Conservation (phyloP, 2,329 filamentous ascomycete species). For the Eurotiales sp. region DNA sequence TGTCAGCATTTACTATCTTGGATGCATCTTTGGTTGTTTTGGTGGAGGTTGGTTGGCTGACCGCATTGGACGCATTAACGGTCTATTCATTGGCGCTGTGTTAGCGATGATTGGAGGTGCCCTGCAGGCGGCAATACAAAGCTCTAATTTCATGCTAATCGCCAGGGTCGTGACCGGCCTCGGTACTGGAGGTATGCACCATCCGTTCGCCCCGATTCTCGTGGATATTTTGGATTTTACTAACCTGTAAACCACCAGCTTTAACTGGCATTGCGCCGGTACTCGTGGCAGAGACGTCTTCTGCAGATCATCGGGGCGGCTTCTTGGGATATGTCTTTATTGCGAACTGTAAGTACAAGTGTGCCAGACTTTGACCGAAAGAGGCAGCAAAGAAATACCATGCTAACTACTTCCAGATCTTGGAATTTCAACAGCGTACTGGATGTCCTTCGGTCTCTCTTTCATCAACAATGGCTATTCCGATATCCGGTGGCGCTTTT, state of each 20-base stretch:
- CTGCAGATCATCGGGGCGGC: conserved; percentile 45
- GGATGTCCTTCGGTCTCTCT: conserved; percentile 35
- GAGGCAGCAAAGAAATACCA: no score
- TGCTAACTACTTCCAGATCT: conserved; percentile 30
- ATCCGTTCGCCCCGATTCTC: no score
- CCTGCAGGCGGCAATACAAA: conserved; percentile 45
- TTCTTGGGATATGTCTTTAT: conserved; percentile 51
- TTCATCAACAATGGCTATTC: conserved; percentile 32
- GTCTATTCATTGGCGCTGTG: conserved; percentile 45
- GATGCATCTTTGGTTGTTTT: conserved; percentile 50
- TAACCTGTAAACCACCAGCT: conserved; percentile 18
- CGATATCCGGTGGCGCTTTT: conserved; percentile 32
- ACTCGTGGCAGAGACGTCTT: conserved; percentile 47
- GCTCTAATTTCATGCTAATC: conserved; percentile 47
- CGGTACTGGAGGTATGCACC: conserved; percentile 44
- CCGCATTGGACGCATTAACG: conserved; percentile 51
- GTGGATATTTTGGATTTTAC: no score
- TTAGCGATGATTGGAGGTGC: conserved; percentile 50
- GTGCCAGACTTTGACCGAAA: no score
- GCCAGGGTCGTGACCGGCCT: conserved; percentile 51
- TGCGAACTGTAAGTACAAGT: conserved; percentile 45
- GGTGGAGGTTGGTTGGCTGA: conserved; percentile 51
- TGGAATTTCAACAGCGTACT: conserved; percentile 43
- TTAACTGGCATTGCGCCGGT: conserved; percentile 50
- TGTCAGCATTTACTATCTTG: conserved; percentile 53